phyloP scores from a whole-genome alignment of 306 rosid species.

The Argentina anserina region DNA sequence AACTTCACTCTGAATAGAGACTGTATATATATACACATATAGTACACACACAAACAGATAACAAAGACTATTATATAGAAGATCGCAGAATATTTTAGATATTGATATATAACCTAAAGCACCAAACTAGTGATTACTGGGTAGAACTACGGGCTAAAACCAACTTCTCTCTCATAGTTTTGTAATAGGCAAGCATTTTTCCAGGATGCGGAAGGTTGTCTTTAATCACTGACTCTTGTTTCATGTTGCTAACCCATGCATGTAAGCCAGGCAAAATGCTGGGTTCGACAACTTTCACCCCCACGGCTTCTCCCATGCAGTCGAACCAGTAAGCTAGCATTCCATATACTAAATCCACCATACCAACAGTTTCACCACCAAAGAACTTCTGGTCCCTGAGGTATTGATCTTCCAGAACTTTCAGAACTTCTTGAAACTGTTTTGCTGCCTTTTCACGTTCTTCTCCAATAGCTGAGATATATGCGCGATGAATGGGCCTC shows the following conservation, averaged over 20 bases:
- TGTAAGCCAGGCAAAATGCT: constrained; percentile 21
- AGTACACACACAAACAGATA: too few relatives aligned
- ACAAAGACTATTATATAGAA: too few relatives aligned
- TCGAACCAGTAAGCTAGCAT: constrained; percentile 14
- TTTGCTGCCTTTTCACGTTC: constrained; percentile 14
- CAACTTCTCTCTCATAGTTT: not conserved
- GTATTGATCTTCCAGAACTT: constrained; percentile 27
- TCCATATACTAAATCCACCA: constrained; percentile 28
- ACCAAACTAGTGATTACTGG: not conserved
- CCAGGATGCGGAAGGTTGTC: constrained; percentile 13
- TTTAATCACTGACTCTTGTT: constrained; percentile 18
- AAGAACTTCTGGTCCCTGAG: constrained; percentile 32
- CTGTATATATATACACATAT: too few relatives aligned
- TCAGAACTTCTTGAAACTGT: constrained; percentile 16
- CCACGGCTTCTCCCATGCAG: constrained; percentile 21
- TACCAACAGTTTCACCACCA: constrained; percentile 23
- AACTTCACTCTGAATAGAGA: too few relatives aligned
- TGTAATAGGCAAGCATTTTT: not conserved
- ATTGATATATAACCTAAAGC: not conserved
- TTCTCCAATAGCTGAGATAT: not conserved
- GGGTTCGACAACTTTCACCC: constrained; percentile 13
- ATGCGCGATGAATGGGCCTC: not conserved
- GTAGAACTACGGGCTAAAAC: not conserved
- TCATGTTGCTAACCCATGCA: constrained; percentile 26
- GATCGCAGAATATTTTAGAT: too few relatives aligned